Evolutionary conservation across 345 rosid species (phyloP).

Genomic region (Microcos paniculata): DNA sequence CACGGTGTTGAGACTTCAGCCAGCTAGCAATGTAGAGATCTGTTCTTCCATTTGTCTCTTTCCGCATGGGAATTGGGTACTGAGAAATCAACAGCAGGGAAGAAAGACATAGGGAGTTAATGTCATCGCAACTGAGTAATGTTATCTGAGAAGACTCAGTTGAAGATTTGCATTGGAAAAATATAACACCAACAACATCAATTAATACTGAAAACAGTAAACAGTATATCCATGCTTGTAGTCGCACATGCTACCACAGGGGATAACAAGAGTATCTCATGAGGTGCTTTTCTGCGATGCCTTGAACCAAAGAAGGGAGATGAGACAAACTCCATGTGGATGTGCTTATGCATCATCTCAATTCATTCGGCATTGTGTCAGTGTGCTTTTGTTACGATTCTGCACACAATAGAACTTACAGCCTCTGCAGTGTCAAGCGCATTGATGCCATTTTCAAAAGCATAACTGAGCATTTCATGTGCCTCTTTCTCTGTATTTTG

Average conservation of each 20-base stretch:
- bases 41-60: constrained; percentile 88
- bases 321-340: neutral
- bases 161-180: neutral
- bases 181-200: neutral
- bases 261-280: neutral
- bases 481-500: constrained; percentile 89
- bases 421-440: constrained; percentile 80
- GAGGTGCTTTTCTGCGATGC: neutral
- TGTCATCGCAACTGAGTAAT: constrained; percentile 9
- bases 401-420: constrained; percentile 40
- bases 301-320: neutral
- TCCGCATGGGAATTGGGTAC: constrained; percentile 82
- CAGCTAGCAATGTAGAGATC: constrained; percentile 82
- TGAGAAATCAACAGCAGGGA: constrained; percentile 19
- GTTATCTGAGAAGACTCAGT: neutral
- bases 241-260: neutral
- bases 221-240: neutral
- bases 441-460: constrained; percentile 70
- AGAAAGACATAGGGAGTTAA: neutral
- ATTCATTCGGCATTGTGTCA: neutral
- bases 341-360: neutral
- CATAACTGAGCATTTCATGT: constrained; percentile 73
- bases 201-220: neutral
- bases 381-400: neutral
- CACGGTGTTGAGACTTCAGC: constrained; percentile 79